phyloP scores from a whole-genome alignment of 306 rosid species.

The Vigna reflexopilosa region DNA sequence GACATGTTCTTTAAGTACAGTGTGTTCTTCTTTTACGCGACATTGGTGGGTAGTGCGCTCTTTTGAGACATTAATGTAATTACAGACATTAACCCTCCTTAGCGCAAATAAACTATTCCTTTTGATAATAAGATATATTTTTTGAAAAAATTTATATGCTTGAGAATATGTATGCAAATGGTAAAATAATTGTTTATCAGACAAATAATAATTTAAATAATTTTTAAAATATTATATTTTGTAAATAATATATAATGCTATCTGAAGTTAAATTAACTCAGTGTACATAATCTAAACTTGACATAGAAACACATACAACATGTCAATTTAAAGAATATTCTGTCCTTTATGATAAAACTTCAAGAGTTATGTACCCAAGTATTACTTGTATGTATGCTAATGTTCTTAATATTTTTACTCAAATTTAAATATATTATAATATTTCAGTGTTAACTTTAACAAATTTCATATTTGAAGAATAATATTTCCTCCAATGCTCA shows the following conservation, averaged over 20 bases:
- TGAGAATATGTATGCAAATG: not conserved
- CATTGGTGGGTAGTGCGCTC: not conserved
- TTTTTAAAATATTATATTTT: not conserved
- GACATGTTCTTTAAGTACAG: not conserved
- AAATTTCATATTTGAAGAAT: not conserved
- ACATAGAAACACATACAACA: not conserved
- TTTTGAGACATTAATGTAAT: conserved; percentile 4
- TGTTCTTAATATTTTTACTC: not conserved
- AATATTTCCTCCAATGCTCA: not conserved
- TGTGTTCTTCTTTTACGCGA: not conserved
- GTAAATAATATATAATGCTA: not conserved
- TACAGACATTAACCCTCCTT: not conserved
- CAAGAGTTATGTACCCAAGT: too few relatives aligned
- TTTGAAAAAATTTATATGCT: not conserved
- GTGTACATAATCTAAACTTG: not conserved
- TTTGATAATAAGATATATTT: too few relatives aligned
- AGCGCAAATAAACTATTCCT: too few relatives aligned
- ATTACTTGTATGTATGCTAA: too few relatives aligned
- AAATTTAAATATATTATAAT: not conserved
- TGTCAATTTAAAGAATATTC: not conserved
- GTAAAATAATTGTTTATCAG: not conserved
- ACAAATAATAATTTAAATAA: not conserved
- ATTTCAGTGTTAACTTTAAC: too few relatives aligned
- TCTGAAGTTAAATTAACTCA: not conserved
- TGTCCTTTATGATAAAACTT: too few relatives aligned